These are phyloP conservation scores for Cladosporium austrohemisphaericum DNA, from an alignment of 2,329 filamentous ascomycete genomes.

Conservation along the genomic window DNA sequence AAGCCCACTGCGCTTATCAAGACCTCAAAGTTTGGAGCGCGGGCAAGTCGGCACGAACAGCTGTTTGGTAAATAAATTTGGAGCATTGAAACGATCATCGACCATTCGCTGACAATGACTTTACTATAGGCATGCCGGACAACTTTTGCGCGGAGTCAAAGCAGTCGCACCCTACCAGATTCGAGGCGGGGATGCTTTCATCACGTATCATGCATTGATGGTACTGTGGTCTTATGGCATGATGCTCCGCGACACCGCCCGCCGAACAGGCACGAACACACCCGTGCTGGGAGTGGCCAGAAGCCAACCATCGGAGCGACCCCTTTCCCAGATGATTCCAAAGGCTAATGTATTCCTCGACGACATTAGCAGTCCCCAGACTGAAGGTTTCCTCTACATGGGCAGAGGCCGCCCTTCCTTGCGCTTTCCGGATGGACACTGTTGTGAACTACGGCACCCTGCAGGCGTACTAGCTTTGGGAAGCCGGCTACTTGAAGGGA, in stretches of 20 bases:
- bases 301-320: background rate
- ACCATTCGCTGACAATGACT: too few relatives aligned
- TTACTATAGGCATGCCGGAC: conserved; percentile 16
- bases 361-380: conserved; percentile 9
- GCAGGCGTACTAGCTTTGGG: conserved; percentile 20
- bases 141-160: conserved; percentile 18
- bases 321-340: background rate
- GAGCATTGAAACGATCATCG: too few relatives aligned
- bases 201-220: conserved; percentile 21
- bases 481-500: conserved; percentile 19
- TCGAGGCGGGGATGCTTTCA: conserved; percentile 19
- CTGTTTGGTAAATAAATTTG: conserved; percentile 20
- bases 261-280: conserved; percentile 15
- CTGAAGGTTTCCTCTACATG: conserved; percentile 17
- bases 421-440: conserved; percentile 4
- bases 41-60: conserved; percentile 19
- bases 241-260: conserved; percentile 17
- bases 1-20: conserved; percentile 22
- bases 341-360: conserved; percentile 16
- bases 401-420: conserved; percentile 19
- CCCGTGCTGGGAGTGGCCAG: background rate
- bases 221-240: conserved; percentile 23
- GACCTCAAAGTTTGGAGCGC: conserved; percentile 18
- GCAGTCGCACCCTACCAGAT: conserved; percentile 19
- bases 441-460: conserved; percentile 19